phyloP scores from a whole-genome alignment of 129 eudicot genomes.

The Ambrosia artemisiifolia region DNA sequence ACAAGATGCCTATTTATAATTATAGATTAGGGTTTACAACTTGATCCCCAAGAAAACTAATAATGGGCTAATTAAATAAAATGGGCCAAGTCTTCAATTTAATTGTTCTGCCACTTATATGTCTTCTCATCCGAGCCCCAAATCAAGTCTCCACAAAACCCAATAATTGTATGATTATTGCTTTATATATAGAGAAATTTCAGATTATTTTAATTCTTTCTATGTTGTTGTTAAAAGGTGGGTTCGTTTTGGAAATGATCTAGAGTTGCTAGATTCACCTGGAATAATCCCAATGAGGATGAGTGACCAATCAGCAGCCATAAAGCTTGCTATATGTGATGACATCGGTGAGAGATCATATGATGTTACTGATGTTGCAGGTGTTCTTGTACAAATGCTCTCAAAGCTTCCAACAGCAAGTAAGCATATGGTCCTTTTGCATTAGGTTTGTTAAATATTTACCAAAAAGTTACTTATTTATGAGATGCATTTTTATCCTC shows the following conservation, averaged over 20 bases:
- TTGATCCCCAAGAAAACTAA: no score
- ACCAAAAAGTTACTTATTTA: neutral
- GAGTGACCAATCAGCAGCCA: constrained; percentile 95
- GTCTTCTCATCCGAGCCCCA: no score
- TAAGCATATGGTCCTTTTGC: constrained; percentile 31
- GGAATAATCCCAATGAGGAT: constrained; percentile 98
- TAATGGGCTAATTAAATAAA: no score
- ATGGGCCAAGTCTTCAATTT: no score
- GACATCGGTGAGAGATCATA: constrained; percentile 97
- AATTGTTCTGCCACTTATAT: no score
- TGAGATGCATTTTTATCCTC: neutral
- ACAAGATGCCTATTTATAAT: no score
- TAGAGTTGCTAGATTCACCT: constrained; percentile 91
- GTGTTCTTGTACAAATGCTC: constrained; percentile 88
- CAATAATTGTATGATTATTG: no score
- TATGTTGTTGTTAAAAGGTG: constrained; percentile 57
- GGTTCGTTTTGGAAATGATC: constrained; percentile 89
- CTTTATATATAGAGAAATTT: neutral
- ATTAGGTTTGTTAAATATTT: neutral
- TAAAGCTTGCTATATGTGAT: constrained; percentile 97
- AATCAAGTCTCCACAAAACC: no score
- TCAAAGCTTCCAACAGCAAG: constrained; percentile 76
- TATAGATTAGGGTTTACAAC: no score
- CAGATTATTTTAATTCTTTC: neutral
- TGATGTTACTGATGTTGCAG: constrained; percentile 79